Percentiles rank a stretch among this genome's conserved stretches.
These are phyloP conservation scores for Fusarium phyllophilum DNA, from an alignment of 2,329 filamentous ascomycete species.

Conservation along the genomic window DNA sequence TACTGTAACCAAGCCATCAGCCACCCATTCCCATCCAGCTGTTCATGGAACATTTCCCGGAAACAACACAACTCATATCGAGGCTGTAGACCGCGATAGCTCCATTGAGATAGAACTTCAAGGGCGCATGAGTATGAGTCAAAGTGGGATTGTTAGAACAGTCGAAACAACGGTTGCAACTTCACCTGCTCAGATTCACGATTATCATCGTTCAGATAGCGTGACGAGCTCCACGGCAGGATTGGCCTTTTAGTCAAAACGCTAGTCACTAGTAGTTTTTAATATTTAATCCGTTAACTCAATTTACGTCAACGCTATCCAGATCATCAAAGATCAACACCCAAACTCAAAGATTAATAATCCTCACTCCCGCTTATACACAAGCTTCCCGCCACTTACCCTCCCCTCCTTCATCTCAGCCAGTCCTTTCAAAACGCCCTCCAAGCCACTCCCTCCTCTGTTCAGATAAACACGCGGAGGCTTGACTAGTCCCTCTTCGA, in stretches of 20 bases:
- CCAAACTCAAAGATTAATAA: neutral
- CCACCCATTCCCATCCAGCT: neutral
- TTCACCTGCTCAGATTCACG: neutral
- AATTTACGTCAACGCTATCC: too few species aligned
- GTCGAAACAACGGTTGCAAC: conserved; percentile 34
- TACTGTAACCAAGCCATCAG: neutral
- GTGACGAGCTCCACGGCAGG: conserved; percentile 20
- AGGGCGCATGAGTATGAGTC: neutral
- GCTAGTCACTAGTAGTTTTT: neutral
- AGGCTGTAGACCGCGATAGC: conserved; percentile 16
- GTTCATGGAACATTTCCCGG: neutral
- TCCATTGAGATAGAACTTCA: neutral
- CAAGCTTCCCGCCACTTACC: conserved; percentile 2
- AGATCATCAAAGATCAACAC: neutral
- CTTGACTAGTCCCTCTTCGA: neutral
- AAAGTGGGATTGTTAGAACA: conserved; percentile 32
- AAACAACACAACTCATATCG: conserved; percentile 2
- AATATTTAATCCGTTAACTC: neutral
- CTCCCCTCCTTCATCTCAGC: neutral
- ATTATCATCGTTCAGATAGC: conserved; percentile 21
- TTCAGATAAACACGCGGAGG: neutral
- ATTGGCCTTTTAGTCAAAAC: neutral
- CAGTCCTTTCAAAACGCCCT: neutral
- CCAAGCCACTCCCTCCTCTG: neutral
- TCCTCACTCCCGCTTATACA: neutral